Evolutionary conservation across 495 filamentous ascomycete genomes (phyloP).

Genomic region (Peziza echinospora): DNA sequence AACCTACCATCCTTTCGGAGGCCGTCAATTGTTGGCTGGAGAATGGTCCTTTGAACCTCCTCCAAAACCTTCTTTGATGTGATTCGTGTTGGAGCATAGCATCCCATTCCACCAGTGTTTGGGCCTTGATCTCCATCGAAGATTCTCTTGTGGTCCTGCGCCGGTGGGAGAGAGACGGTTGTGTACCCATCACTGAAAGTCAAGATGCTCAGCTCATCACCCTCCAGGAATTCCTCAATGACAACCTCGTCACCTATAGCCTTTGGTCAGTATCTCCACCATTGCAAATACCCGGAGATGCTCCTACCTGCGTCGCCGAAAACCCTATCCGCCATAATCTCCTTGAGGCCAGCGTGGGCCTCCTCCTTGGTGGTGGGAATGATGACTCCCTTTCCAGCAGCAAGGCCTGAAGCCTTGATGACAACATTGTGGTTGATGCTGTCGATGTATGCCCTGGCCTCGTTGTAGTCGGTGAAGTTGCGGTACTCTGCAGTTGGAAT

Average conservation of each 20-base stretch:
- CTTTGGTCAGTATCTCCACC: too few relatives aligned
- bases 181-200: conserved; percentile 80
- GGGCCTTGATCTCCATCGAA: conserved; percentile 78
- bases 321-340: conserved; percentile 74
- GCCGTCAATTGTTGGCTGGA: conserved; percentile 75
- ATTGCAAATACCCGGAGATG: too few relatives aligned
- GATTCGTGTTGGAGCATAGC: conserved; percentile 78
- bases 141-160: conserved; percentile 91
- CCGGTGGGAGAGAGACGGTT: conserved; percentile 64
- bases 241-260: conserved; percentile 58
- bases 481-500: conserved; percentile 82
- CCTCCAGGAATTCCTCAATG: conserved; percentile 83
- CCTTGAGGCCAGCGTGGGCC: conserved; percentile 55
- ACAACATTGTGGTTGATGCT: conserved; percentile 53
- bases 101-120: conserved; percentile 96
- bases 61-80: conserved; percentile 51
- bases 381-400: conserved; percentile 82
- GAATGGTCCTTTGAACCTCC: conserved; percentile 57
- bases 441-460: conserved; percentile 56
- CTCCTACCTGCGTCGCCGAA: conserved; percentile 56
- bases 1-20: conserved; percentile 52
- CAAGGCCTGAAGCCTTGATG: conserved; percentile 72
- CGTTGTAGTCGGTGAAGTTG: conserved; percentile 67
- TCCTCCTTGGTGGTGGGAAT: conserved; percentile 63
- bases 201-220: conserved; percentile 79